Conservation (phyloP, 805 yeast genomes). For the Tetrapisispora namnaoensis region DNA sequence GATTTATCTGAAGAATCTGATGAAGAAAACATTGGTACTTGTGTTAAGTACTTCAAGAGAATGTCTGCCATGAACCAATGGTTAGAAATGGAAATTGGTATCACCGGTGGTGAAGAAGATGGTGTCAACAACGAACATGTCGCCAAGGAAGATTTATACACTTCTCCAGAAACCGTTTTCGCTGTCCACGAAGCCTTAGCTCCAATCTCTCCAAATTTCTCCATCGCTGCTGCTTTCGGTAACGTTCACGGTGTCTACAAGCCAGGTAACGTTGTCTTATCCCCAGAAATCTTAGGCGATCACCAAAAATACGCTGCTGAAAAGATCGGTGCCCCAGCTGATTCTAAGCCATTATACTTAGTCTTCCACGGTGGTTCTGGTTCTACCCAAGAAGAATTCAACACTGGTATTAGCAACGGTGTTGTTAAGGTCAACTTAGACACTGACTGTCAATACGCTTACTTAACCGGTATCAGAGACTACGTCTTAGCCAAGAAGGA, state of each 20-base stretch:
- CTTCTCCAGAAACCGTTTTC: conserved; percentile 90
- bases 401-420: conserved; percentile 84
- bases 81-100: conserved; percentile 99
- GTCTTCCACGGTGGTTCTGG: conserved; percentile 99
- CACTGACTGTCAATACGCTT: conserved; percentile 98
- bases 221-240: conserved; percentile 99
- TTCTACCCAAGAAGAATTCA: conserved; percentile 84
- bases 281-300: conserved; percentile 88
- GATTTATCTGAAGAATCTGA: conserved; percentile 95
- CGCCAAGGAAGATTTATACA: conserved; percentile 78
- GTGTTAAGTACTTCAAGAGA: conserved; percentile 91
- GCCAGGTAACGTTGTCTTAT: conserved; percentile 92
- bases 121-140: conserved; percentile 98
- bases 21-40: conserved; percentile 88
- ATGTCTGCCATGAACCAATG: conserved; percentile 92
- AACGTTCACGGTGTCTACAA: conserved; percentile 97
- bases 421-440: conserved; percentile 98
- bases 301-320: conserved; percentile 85
- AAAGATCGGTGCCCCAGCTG: conserved; percentile 42
- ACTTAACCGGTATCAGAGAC: conserved; percentile 95
- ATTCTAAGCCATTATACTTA: conserved; percentile 71
- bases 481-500: conserved; percentile 94
- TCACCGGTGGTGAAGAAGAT: conserved; percentile 99
- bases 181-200: conserved; percentile 82
- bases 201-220: conserved; percentile 93